A percentile compares a stretch with the other conserved stretches of the same genome.
Conservation (phyloP, 2,329 filamentous ascomycete genomes). For the Alternaria sp. region DNA sequence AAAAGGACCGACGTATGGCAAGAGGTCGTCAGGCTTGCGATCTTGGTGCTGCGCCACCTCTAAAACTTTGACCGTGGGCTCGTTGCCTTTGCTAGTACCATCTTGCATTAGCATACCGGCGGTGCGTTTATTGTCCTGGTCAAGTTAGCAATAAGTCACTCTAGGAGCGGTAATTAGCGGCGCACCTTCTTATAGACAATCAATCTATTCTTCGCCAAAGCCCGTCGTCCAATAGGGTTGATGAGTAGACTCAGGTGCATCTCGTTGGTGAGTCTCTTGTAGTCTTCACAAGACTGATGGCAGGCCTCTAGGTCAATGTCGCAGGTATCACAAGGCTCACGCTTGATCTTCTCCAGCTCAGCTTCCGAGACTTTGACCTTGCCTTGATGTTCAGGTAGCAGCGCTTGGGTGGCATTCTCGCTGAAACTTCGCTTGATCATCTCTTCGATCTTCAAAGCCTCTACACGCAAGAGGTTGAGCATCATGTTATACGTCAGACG, state of each 20-base stretch:
- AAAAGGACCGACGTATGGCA: constrained; percentile 82
- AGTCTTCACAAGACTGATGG: constrained; percentile 83
- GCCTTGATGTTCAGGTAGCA: constrained; percentile 95
- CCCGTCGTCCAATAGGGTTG: constrained; percentile 83
- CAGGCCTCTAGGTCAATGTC: constrained; percentile 81
- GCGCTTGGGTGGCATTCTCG: constrained; percentile 93
- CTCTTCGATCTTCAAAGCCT: constrained; percentile 97
- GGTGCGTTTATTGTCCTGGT: constrained; percentile 79
- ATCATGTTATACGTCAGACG: constrained; percentile 99
- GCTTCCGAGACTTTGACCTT: constrained; percentile 91
- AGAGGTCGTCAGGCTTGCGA: constrained; percentile 81
- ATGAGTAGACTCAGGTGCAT: constrained; percentile 78
- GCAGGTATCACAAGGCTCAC: constrained; percentile 83
- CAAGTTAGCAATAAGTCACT: constrained; percentile 26
- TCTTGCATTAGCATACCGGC: constrained; percentile 83
- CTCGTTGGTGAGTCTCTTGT: constrained; percentile 79
- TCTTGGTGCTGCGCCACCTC: constrained; percentile 76
- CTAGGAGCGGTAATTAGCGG: neutral
- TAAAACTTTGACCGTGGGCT: constrained; percentile 78
- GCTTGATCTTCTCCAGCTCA: constrained; percentile 87
- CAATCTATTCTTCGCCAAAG: constrained; percentile 79
- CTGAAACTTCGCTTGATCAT: constrained; percentile 99
- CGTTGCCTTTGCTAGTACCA: constrained; percentile 71
- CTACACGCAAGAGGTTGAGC: constrained; percentile 90
- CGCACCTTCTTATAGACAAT: constrained; percentile 77